These are phyloP conservation scores for Penicillium pancosmium DNA, from an alignment of 495 filamentous ascomycete genomes.

Conservation along the genomic window DNA sequence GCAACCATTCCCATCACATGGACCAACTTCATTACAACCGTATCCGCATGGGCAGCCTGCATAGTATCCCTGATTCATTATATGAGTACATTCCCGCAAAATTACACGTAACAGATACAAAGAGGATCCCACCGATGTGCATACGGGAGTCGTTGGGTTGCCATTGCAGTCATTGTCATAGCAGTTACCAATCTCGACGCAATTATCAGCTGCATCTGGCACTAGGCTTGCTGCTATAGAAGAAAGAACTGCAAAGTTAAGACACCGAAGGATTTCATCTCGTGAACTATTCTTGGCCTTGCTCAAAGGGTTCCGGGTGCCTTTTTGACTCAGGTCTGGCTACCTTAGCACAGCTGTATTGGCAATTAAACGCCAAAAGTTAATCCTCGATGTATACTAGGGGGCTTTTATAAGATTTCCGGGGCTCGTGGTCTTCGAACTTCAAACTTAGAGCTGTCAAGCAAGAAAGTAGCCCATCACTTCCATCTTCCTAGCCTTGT, in stretches of 20 bases:
- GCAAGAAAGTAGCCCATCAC: too few relatives aligned
- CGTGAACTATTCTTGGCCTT: not conserved
- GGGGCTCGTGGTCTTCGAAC: too few relatives aligned
- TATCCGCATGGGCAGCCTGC: not conserved
- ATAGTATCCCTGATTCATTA: not conserved
- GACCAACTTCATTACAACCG: not conserved
- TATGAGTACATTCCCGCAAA: not conserved
- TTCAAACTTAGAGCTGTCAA: too few relatives aligned
- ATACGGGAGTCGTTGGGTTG: not conserved
- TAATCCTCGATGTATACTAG: too few relatives aligned
- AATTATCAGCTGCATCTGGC: not conserved
- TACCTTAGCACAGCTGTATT: too few relatives aligned
- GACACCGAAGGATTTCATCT: not conserved
- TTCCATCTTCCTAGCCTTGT: too few relatives aligned
- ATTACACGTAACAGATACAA: not conserved
- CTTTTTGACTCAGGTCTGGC: too few relatives aligned
- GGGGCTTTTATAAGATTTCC: too few relatives aligned
- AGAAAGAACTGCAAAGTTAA: not conserved
- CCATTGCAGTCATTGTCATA: not conserved
- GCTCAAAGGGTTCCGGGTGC: too few relatives aligned
- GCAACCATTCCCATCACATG: not conserved
- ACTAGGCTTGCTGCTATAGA: not conserved
- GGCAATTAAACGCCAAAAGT: too few relatives aligned
- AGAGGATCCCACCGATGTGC: not conserved
- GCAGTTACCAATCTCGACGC: not conserved